phyloP scores from a whole-genome alignment of 148 eudicot genomes.

The Gaultheria prostrata region DNA sequence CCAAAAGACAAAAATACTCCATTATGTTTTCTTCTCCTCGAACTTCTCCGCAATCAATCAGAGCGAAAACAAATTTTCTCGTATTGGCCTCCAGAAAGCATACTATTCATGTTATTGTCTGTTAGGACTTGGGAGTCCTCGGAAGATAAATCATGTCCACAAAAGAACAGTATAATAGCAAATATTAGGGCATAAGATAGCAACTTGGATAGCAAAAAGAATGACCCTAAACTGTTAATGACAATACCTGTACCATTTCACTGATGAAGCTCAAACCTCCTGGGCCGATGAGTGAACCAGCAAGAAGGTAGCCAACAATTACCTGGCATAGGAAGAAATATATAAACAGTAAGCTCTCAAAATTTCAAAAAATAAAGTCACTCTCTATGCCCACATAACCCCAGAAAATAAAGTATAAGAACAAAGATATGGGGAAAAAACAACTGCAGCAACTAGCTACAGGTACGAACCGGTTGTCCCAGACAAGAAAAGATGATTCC shows the following conservation, averaged over 20 bases:
- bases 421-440: background rate
- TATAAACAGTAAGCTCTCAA: background rate
- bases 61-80: background rate
- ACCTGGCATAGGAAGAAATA: constrained; percentile 49
- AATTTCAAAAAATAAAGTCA: background rate
- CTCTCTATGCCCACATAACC: background rate
- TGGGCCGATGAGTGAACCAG: constrained; percentile 94
- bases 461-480: constrained; percentile 84
- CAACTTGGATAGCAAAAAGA: background rate
- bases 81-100: background rate
- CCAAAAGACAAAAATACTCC: background rate
- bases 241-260: constrained; percentile 94
- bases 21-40: background rate
- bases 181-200: background rate
- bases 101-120: too few relatives aligned
- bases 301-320: constrained; percentile 96
- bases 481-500: constrained; percentile 90
- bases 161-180: background rate
- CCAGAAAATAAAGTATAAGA: background rate
- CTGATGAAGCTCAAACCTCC: constrained; percentile 88
- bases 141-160: background rate
- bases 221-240: background rate
- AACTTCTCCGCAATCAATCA: background rate
- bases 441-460: constrained; percentile 12
- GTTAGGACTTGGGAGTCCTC: background rate